Base-by-base conservation (phyloP, 2,329 filamentous ascomycete genomes). In the Fusarium acutatum region DNA sequence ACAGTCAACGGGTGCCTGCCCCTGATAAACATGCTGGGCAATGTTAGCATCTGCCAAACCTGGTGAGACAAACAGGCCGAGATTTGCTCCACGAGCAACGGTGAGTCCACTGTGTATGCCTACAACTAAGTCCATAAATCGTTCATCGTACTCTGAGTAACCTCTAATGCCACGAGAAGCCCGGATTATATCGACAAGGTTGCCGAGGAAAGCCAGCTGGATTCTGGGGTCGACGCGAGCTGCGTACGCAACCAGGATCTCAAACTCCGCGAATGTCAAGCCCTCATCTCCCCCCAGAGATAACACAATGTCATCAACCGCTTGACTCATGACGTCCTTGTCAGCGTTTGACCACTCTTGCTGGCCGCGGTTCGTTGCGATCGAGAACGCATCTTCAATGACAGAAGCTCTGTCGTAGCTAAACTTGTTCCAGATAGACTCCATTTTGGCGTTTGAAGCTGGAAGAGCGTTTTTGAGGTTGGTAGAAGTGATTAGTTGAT, bases 1-100 rank as follows among this genome's bases (percentile, higher is more conserved):
- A 2, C 2, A 22, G 9, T 11, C 14, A 22, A 11, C 2, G 2
- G 20, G 7, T 11, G 11, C 4, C 6, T 26, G 13, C 6, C 7
- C 34, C 22, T 35, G 40, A 8, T 2, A 2, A 15, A 34, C 24
- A 28, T 34, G 17, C 28, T 34, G 60, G 6, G 18, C 6, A 15
- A 24, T 13, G 17, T 34, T 46, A 18, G 24, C n/a, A 22, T 44
- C 28, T 17, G 18, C 4, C 24, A 26, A 18, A 15, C 17, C 22
- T 13, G 28, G 20, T 8, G 22, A 9, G 6, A 20, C 11, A 30
- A 7, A 11, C 11, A n/a, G 11, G 5, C 20, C 28, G 7, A 18
- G 6, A n/a, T 34, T 26, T 3, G 11, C 20, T 10, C 17, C 34
- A 22, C 8, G 7, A 14, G 22, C 14, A 18, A 12, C 11, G 6